Evolutionary conservation across 192 early-diverging fungal species (phyloP).

Genomic region (Gaertneriomyces semiglobifer): DNA sequence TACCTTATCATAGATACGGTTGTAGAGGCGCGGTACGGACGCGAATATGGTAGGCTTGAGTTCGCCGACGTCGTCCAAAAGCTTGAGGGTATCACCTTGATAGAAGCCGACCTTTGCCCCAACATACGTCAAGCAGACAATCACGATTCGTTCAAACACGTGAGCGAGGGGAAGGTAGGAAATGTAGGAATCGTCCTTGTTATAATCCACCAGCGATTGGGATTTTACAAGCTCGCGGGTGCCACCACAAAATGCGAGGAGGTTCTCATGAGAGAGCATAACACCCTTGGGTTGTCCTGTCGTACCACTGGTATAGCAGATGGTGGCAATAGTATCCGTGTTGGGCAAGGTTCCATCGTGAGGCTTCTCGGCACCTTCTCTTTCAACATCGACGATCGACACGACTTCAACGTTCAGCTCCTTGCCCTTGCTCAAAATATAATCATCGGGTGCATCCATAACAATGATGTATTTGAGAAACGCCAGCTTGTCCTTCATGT

Average conservation of each 20-base stretch:
- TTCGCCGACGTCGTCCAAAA: conserved; percentile 81
- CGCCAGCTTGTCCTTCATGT: conserved; percentile 34
- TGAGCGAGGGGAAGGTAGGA: conserved; percentile 93
- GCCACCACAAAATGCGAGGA: conserved; percentile 5
- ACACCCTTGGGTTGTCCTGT: conserved; percentile 11
- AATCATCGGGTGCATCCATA: conserved; percentile 31
- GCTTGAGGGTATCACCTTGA: conserved; percentile 62
- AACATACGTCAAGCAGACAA: conserved; percentile 26
- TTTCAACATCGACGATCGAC: conserved; percentile 5
- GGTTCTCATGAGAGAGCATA: conserved; percentile 20
- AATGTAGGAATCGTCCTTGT: conserved; percentile 58
- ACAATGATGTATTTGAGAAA: conserved; percentile 27
- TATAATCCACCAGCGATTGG: conserved; percentile 21
- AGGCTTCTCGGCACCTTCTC: conserved; percentile 17
- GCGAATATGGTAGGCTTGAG: conserved; percentile 82
- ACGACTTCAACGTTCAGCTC: conserved; percentile 22
- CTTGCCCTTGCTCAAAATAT: background rate
- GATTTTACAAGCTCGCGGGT: conserved; percentile 10
- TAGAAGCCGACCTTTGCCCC: conserved; percentile 85
- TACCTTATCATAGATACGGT: conserved; percentile 83
- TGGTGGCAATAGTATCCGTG: conserved; percentile 70
- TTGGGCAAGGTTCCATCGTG: conserved; percentile 10
- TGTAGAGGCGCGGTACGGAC: conserved; percentile 83
- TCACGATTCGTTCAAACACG: conserved; percentile 68
- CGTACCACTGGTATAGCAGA: conserved; percentile 78